phyloP scores from a whole-genome alignment of 2,329 filamentous ascomycete species.

The Raffaelea albimanens region DNA sequence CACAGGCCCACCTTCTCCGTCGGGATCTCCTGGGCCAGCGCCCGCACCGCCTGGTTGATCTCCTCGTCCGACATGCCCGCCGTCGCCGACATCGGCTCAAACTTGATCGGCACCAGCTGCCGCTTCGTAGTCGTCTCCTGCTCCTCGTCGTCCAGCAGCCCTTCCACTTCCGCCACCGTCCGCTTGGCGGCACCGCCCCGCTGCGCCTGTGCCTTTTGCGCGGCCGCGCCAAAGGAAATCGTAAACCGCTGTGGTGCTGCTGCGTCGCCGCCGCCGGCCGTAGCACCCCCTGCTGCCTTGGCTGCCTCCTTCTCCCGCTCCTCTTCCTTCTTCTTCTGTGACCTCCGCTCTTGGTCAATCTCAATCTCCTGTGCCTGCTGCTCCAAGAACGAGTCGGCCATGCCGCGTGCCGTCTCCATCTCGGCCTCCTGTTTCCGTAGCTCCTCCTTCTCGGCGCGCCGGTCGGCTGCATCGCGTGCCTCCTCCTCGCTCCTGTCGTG shows the following conservation, averaged over 20 bases:
- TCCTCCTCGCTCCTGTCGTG: conserved; percentile 65
- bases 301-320: not conserved
- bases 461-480: conserved; percentile 72
- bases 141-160: conserved; percentile 89
- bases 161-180: conserved; percentile 89
- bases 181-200: conserved; percentile 52
- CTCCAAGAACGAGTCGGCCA: conserved; percentile 87
- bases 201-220: conserved; percentile 58
- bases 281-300: not conserved
- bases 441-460: conserved; percentile 68
- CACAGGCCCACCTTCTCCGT: conserved; percentile 78
- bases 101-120: conserved; percentile 73
- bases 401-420: conserved; percentile 67
- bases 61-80: conserved; percentile 76
- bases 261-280: not conserved
- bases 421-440: conserved; percentile 58
- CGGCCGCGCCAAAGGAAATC: conserved; percentile 80
- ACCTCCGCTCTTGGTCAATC: conserved; percentile 25
- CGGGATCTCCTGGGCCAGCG: conserved; percentile 84
- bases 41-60: conserved; percentile 67
- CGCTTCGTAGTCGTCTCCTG: conserved; percentile 59
- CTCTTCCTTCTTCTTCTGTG: not conserved
- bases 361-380: conserved; percentile 72
- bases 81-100: conserved; percentile 59
- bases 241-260: conserved; percentile 74